These are phyloP conservation scores for Circinella minor DNA, from an alignment of 371 early-diverging fungal genomes.

Conservation along the genomic window DNA sequence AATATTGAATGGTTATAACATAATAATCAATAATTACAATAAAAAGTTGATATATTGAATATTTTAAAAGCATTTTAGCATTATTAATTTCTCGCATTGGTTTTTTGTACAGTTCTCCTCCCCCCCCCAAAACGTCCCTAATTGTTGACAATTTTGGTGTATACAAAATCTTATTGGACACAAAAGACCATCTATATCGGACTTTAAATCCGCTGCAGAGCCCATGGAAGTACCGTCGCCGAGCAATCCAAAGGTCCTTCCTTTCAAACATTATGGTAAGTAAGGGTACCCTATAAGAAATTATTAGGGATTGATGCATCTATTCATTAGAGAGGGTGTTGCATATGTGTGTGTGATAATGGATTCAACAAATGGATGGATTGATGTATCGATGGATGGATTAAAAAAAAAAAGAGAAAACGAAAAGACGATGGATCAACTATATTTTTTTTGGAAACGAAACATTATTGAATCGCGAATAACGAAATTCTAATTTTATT, in stretches of 20 bases:
- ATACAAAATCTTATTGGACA: background rate
- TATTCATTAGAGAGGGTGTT: background rate
- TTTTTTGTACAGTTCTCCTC: too few species aligned
- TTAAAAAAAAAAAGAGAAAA: background rate
- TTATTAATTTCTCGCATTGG: too few species aligned
- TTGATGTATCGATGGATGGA: background rate
- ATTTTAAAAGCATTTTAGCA: too few species aligned
- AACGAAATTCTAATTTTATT: background rate
- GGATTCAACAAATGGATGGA: slow-evolving; percentile 12
- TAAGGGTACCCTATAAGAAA: background rate
- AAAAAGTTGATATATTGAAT: too few species aligned
- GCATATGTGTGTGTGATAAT: background rate
- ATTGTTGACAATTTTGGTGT: too few species aligned
- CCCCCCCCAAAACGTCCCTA: too few species aligned
- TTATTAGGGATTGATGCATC: background rate
- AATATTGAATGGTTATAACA: too few species aligned
- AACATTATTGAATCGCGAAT: too few species aligned
- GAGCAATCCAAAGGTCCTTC: background rate
- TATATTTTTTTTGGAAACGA: too few species aligned
- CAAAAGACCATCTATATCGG: background rate
- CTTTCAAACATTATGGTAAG: slow-evolving; percentile 5
- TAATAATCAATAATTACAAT: too few species aligned
- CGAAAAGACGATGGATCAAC: too few species aligned
- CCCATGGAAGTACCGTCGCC: background rate
- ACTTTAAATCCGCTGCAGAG: background rate